Evolutionary conservation across 768 basidiomycete species (phyloP).

Genomic region (Suillus weaverae): DNA sequence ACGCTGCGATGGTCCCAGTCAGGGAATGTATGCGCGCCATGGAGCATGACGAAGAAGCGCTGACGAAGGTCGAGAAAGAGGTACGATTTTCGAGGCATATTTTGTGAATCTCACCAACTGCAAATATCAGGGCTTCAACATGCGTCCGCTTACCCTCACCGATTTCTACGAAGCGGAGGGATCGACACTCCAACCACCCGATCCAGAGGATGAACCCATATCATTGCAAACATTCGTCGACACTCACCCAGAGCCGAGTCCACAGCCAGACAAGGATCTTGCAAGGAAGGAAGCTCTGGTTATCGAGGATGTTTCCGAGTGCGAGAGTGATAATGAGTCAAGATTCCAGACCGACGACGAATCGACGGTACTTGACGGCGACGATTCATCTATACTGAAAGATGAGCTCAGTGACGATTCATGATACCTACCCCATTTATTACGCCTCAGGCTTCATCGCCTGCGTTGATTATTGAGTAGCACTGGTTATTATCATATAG

Average conservation of each 20-base stretch:
- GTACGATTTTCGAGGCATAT: conserved; percentile 33
- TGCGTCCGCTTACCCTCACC: conserved; percentile 66
- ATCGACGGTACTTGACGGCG: conserved; percentile 8
- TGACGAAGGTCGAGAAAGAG: conserved; percentile 42
- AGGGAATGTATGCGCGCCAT: conserved; percentile 73
- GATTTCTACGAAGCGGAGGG: conserved; percentile 63
- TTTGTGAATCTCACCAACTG: not conserved
- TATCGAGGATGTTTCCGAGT: not conserved
- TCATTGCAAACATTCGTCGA: not conserved
- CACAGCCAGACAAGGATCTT: not conserved
- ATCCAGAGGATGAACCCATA: not conserved
- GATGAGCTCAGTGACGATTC: not conserved
- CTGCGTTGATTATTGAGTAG: not conserved
- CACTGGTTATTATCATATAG: not conserved
- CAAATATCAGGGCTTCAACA: conserved; percentile 61
- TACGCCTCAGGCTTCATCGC: not conserved
- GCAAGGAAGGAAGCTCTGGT: not conserved
- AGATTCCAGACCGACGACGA: not conserved
- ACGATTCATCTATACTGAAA: not conserved
- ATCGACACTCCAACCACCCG: conserved; percentile 17
- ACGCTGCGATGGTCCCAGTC: conserved; percentile 91
- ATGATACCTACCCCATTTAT: conserved; percentile 1
- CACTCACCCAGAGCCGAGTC: not conserved
- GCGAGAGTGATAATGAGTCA: not conserved
- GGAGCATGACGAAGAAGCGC: conserved; percentile 47